These are phyloP conservation scores for Pontederia crassipes DNA, from an alignment of 176 grass and related monocot genomes.

Conservation along the genomic window DNA sequence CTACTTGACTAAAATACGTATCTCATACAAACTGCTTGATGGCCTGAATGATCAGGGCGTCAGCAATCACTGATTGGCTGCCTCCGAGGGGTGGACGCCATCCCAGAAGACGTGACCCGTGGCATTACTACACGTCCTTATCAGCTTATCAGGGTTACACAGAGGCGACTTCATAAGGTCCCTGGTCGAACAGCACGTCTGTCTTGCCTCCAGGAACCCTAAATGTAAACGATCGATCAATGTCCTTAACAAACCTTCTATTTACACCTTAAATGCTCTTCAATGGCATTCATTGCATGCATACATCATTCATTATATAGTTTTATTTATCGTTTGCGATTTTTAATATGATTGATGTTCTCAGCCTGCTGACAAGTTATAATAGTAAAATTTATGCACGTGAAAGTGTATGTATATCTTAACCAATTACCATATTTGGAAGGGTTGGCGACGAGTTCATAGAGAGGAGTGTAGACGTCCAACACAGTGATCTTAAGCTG, in stretches of 20 bases:
- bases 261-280: neutral
- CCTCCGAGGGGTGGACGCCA: slow-evolving; percentile 62
- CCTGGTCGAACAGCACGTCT: slow-evolving; percentile 58
- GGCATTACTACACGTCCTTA: slow-evolving; percentile 38
- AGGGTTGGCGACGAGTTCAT: slow-evolving; percentile 40
- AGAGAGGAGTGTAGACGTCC: slow-evolving; percentile 78
- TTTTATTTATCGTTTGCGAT: neutral
- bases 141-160: slow-evolving; percentile 30
- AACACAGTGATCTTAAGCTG: slow-evolving; percentile 77
- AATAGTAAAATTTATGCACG: no score
- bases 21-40: slow-evolving; percentile 22
- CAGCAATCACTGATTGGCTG: slow-evolving; percentile 58
- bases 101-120: slow-evolving; percentile 77
- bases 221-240: no score
- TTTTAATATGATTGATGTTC: no score
- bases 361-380: no score
- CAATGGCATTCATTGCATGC: neutral
- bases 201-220: slow-evolving; percentile 64
- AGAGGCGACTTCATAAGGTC: slow-evolving; percentile 39
- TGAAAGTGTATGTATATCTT: no score
- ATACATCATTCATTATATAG: no score
- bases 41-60: slow-evolving; percentile 31
- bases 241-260: no score
- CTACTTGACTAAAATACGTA: neutral
- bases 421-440: slow-evolving; percentile 30